Evolutionary conservation across 2,329 filamentous ascomycete species (phyloP), one percentile per base, ranked within the genome.

Genomic region (Leptographium wingfieldii): DNA sequence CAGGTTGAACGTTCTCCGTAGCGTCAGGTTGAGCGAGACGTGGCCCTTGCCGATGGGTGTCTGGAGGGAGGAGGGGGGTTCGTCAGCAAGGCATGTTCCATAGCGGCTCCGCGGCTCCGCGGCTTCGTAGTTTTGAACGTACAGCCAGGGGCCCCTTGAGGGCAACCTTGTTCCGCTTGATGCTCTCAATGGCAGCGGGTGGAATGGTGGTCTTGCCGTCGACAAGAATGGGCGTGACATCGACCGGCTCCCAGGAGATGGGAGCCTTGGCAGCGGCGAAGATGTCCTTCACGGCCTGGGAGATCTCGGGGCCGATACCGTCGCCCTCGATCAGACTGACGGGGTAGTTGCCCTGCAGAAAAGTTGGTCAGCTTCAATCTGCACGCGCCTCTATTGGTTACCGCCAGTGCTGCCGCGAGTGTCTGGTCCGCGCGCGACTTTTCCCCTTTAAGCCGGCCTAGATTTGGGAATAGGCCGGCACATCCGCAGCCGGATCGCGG

Each of bases 241-340:
- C 94, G 72, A 96, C 87, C 64, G 92, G 86, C 76, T 99, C 95
- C 94, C 94, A 99, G 73, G 92, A 86, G 75, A 99, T 87, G 64
- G 94, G 94, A 63, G 88, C 84, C 75, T 95, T 89, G 69, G 94
- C 94, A 69, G 94, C 94, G 70, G 85, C 82, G 79, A 96, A 99
- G 77, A 99, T 99, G 75, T 96, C 90, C 85, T 97, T 99, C 72
- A 99, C 92, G 57, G 94, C 95, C 77, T 96, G 86, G 66, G 94
- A 86, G 73, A 99, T 99, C 79, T 99, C 92, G 65, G 94, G 94
- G 63, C 94, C 94, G 73, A 99, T 99, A 73, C 94, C 94, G 72
- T 99, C 95, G 77, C 95, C 94, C 82, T 99, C 95, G 67, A 99
- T 99, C 77, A 99, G 81, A 69, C 90, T 92, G 71, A 99, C 94